These are phyloP conservation scores for Hypomyces rosellus DNA, from an alignment of 2,329 filamentous ascomycete species.

Conservation along the genomic window DNA sequence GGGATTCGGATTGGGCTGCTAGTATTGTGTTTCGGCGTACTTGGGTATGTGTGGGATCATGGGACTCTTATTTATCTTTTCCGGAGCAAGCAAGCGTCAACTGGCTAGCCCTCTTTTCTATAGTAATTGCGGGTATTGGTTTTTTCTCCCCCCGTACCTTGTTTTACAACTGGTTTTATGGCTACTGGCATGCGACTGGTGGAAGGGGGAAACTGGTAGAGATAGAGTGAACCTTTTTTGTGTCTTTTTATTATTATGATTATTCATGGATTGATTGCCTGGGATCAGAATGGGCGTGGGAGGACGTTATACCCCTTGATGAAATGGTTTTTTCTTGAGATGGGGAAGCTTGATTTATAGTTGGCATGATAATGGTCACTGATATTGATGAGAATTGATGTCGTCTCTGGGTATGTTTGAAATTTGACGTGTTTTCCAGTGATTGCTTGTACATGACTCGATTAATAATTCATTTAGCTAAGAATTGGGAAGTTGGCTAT, in stretches of 20 bases:
- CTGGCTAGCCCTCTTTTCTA: not conserved
- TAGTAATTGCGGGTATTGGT: not conserved
- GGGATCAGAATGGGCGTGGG: not conserved
- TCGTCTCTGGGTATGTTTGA: not conserved
- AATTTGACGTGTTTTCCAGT: too few species aligned
- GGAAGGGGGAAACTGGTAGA: not conserved
- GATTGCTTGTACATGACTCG: too few species aligned
- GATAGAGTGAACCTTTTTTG: not conserved
- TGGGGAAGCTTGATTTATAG: not conserved
- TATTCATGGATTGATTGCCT: not conserved
- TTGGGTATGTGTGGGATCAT: not conserved
- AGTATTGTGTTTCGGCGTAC: not conserved
- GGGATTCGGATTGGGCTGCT: too few species aligned
- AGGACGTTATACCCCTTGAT: slow-evolving; percentile 7
- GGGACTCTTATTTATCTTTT: not conserved
- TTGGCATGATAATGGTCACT: slow-evolving; percentile 1
- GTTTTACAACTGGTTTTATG: not conserved
- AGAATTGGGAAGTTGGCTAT: too few species aligned
- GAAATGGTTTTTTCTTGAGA: not conserved
- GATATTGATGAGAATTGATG: not conserved
- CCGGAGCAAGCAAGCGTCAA: not conserved
- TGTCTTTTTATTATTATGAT: too few species aligned
- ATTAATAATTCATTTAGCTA: too few species aligned
- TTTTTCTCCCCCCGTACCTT: not conserved
- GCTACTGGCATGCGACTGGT: not conserved